Conservation (phyloP, 371 early-diverging fungal genomes). For the Sporodiniella umbellata region DNA sequence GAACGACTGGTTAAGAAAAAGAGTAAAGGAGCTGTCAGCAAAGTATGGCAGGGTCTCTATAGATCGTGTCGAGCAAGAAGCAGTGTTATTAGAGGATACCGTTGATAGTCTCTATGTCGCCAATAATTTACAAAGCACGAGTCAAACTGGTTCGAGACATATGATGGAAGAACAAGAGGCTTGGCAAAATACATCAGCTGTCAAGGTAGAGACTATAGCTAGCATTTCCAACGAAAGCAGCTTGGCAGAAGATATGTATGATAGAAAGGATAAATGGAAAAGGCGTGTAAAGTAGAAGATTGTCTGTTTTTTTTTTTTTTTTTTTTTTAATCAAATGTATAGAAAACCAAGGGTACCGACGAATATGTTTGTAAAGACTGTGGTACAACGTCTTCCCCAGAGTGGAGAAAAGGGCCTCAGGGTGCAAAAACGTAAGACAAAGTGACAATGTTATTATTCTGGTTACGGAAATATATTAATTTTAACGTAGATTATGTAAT, state of each 20-base stretch:
- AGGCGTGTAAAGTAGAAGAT: conserved; percentile 6
- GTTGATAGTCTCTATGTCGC: neutral
- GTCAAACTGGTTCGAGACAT: neutral
- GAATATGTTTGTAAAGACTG: conserved; percentile 56
- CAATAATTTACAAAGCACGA: neutral
- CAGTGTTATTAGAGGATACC: neutral
- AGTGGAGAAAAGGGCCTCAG: conserved; percentile 79
- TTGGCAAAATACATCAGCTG: neutral
- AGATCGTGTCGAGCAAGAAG: neutral
- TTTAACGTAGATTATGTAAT: conserved; percentile 40
- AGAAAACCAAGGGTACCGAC: conserved; percentile 9
- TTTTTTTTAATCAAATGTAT: neutral
- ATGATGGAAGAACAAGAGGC: neutral
- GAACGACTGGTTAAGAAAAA: conserved; percentile 44
- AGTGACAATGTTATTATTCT: neutral
- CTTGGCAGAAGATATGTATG: conserved; percentile 2
- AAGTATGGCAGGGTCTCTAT: conserved; percentile 10
- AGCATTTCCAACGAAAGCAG: neutral
- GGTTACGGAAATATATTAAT: neutral
- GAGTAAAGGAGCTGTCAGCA: conserved; percentile 29
- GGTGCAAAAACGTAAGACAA: conserved; percentile 56
- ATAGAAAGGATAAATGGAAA: conserved; percentile 21
- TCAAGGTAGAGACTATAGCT: neutral
- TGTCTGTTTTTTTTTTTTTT: neutral
- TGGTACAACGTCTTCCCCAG: conserved; percentile 73